phyloP scores from a whole-genome alignment of 2,329 filamentous ascomycete species.

The Chaetomium globosum region DNA sequence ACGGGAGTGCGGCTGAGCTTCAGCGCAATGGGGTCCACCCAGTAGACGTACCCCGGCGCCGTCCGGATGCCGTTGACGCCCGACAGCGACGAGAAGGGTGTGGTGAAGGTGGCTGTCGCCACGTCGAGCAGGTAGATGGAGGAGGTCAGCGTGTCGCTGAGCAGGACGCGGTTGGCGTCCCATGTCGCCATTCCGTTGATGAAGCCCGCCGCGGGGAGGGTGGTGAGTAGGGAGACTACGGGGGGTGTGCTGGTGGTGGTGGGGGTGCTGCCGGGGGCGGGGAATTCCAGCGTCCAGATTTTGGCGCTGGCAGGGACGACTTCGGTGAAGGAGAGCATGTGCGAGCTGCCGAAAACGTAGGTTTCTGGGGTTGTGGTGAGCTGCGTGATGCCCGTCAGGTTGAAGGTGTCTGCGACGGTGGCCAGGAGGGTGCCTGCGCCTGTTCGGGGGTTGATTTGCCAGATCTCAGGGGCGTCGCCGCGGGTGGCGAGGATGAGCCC shows the following conservation, averaged over 20 bases:
- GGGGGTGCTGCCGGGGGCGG: not conserved
- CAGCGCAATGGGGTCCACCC: constrained; percentile 3
- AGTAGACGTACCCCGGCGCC: constrained; percentile 20
- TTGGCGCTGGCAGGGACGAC: constrained; percentile 24
- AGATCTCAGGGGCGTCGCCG: constrained; percentile 32
- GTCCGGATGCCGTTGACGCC: constrained; percentile 29
- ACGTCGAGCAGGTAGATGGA: constrained; percentile 28
- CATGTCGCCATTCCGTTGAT: constrained; percentile 28
- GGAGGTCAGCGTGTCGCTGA: constrained; percentile 24
- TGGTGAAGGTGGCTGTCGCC: constrained; percentile 18
- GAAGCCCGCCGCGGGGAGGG: constrained; percentile 23
- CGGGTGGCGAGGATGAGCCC: constrained; percentile 30
- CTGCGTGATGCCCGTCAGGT: constrained; percentile 30
- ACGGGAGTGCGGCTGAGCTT: constrained; percentile 21
- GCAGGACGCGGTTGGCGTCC: constrained; percentile 12
- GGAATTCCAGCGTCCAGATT: constrained; percentile 23
- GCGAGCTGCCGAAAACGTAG: constrained; percentile 26
- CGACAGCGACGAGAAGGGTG: constrained; percentile 21
- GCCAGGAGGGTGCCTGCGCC: constrained; percentile 16
- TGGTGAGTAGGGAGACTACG: constrained; percentile 19
- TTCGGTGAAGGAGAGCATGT: constrained; percentile 22
- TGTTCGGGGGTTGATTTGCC: constrained; percentile 30
- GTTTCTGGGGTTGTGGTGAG: constrained; percentile 14
- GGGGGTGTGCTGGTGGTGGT: not conserved
- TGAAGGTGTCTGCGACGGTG: constrained; percentile 22